Percentiles rank a stretch among this genome's conserved stretches.
Conservation (phyloP, 352 stramenopile species). For the Phytophthora parvispora region DNA sequence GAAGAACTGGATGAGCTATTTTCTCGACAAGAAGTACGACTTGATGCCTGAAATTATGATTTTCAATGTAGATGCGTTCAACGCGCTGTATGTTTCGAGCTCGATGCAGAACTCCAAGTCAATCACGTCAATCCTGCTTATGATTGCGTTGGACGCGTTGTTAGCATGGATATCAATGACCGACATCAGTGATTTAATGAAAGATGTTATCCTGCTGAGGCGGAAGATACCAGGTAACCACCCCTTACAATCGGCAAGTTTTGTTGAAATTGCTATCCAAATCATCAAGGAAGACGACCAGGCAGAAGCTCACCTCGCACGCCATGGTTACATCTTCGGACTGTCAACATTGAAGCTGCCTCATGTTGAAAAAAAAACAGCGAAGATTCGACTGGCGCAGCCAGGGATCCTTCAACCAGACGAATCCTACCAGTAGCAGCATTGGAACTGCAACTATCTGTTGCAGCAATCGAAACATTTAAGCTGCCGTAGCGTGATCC, state of each 20-base stretch:
- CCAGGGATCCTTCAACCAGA: not conserved
- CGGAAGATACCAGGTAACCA: slow-evolving; percentile 6
- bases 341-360: slow-evolving; percentile 1
- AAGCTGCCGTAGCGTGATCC: not conserved
- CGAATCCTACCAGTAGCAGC: not conserved
- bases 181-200: slow-evolving; percentile 16
- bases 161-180: slow-evolving; percentile 36
- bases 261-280: slow-evolving; percentile 14
- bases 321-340: not conserved
- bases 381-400: not conserved
- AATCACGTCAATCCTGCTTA: slow-evolving; percentile 12
- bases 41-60: slow-evolving; percentile 47
- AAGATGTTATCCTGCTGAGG: slow-evolving; percentile 5
- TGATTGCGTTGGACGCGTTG: slow-evolving; percentile 37
- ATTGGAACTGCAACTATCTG: not conserved
- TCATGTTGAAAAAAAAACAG: not conserved
- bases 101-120: slow-evolving; percentile 50
- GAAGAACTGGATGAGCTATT: slow-evolving; percentile 45
- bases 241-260: slow-evolving; percentile 1
- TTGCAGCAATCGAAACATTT: slow-evolving; percentile 13
- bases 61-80: slow-evolving; percentile 62
- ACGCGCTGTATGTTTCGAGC: slow-evolving; percentile 43
- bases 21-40: slow-evolving; percentile 23
- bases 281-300: slow-evolving; percentile 10
- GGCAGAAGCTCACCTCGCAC: not conserved